A percentile compares a stretch with the other conserved stretches of the same genome.
These are phyloP conservation scores for Plantago lanceolata DNA, from an alignment of 305 asterid species.

Conservation along the genomic window DNA sequence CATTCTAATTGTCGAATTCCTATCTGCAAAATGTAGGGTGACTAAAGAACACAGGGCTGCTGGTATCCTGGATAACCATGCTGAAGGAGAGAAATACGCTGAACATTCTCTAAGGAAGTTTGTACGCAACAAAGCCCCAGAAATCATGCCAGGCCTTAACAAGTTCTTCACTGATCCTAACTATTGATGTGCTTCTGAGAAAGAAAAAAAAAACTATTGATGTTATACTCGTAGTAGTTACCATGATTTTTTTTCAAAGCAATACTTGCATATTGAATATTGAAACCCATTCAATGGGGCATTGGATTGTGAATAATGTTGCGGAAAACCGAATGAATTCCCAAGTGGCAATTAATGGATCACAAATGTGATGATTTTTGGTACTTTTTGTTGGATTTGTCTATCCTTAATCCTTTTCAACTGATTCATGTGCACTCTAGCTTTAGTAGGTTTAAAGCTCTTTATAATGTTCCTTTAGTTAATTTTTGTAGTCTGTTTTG, in stretches of 20 bases:
- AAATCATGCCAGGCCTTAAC: slow-evolving; percentile 52
- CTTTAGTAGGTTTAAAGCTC: too few species aligned
- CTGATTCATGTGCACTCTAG: background rate
- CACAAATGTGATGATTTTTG: background rate
- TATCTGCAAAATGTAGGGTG: slow-evolving; percentile 31
- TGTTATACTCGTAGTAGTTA: background rate
- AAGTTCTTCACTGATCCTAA: slow-evolving; percentile 42
- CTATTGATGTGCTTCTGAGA: background rate
- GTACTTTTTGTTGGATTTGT: background rate
- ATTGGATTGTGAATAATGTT: background rate
- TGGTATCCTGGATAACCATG: slow-evolving; percentile 43
- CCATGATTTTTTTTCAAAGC: background rate
- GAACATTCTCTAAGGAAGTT: slow-evolving; percentile 48
- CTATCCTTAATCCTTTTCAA: background rate
- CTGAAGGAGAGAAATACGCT: slow-evolving; percentile 50
- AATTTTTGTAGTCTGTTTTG: too few species aligned
- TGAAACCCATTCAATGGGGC: background rate
- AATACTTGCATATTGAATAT: background rate
- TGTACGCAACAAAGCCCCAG: slow-evolving; percentile 36
- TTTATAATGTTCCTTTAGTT: too few species aligned
- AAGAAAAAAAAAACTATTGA: too few species aligned
- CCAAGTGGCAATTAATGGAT: background rate
- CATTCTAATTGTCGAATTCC: background rate
- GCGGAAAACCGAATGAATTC: background rate
- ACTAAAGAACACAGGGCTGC: slow-evolving; percentile 49